phyloP scores from a whole-genome alignment of 176 grass and related monocot genomes.

The Lolium multiflorum region DNA sequence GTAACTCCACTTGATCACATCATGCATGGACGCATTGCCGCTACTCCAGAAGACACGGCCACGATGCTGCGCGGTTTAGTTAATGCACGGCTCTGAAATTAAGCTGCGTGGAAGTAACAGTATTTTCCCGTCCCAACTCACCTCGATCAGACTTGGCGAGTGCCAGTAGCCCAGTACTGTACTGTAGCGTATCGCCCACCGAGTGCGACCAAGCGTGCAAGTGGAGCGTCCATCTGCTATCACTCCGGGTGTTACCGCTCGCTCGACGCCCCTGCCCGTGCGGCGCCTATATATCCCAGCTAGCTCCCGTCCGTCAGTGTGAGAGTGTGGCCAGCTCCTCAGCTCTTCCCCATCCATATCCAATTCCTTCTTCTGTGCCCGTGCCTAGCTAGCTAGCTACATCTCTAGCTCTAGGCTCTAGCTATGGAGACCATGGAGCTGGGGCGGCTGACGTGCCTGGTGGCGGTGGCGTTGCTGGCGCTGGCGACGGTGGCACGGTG shows the following conservation, averaged over 20 bases:
- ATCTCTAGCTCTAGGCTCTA: not conserved
- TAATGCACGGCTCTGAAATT: constrained; percentile 16
- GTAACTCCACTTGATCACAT: not conserved
- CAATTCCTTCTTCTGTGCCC: not conserved
- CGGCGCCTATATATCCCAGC: constrained; percentile 44
- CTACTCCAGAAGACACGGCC: constrained; percentile 22
- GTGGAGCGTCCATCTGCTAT: not conserved
- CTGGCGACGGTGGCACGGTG: constrained; percentile 46
- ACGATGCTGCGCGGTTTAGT: not conserved
- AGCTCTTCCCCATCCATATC: not conserved
- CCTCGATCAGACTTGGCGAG: not conserved
- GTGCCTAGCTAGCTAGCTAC: constrained; percentile 3
- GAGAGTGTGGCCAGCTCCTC: constrained; percentile 17
- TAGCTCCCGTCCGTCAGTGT: not conserved
- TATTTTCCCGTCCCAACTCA: not conserved
- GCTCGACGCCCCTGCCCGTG: not conserved
- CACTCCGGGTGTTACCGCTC: not conserved
- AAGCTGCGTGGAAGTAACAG: not conserved
- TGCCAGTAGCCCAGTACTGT: not conserved
- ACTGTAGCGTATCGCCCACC: not conserved
- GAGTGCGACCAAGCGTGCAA: not conserved
- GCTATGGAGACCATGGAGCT: constrained; percentile 36
- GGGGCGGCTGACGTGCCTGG: constrained; percentile 36
- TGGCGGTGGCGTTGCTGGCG: constrained; percentile 13
- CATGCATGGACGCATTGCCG: not conserved